phyloP scores from a whole-genome alignment of 1,284 basidiomycete species.

The Trichosporon sp. region DNA sequence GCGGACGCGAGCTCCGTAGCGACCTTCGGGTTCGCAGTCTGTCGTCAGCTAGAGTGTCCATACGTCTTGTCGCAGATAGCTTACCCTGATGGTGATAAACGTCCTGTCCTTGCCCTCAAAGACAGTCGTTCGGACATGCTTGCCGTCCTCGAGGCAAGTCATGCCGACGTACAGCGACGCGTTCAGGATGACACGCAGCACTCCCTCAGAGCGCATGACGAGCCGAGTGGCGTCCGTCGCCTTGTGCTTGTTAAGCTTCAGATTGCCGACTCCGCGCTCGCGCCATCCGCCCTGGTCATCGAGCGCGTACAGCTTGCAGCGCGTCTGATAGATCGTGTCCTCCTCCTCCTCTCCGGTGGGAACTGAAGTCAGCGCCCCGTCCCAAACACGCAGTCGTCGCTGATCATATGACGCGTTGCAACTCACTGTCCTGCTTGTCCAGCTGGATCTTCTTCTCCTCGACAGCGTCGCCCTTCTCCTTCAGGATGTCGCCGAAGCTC shows the following conservation, averaged over 20 bases:
- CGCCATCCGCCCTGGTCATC: constrained; percentile 69
- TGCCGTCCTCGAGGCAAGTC: constrained; percentile 67
- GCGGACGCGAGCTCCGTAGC: constrained; percentile 48
- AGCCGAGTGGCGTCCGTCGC: not conserved
- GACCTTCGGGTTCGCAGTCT: constrained; percentile 62
- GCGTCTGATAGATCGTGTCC: constrained; percentile 72
- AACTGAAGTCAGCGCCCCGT: constrained; percentile 53
- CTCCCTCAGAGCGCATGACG: constrained; percentile 93
- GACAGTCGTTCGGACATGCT: constrained; percentile 72
- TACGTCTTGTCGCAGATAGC: constrained; percentile 33
- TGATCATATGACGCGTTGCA: not conserved
- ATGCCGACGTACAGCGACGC: constrained; percentile 81
- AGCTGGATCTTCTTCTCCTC: constrained; percentile 52
- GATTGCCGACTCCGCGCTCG: constrained; percentile 75
- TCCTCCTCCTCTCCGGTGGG: constrained; percentile 90
- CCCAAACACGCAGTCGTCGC: not conserved
- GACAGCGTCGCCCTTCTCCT: constrained; percentile 34
- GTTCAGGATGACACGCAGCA: constrained; percentile 78
- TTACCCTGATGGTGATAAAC: constrained; percentile 72
- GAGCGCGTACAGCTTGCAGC: constrained; percentile 77
- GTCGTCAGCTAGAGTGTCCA: constrained; percentile 2
- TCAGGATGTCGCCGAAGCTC: constrained; percentile 41
- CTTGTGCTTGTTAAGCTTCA: constrained; percentile 67
- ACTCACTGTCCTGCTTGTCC: constrained; percentile 67
- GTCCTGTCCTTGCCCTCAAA: constrained; percentile 62